These are phyloP conservation scores for Plasmodium chabaudi DNA, from an alignment of 169 alveolate species.

Conservation along the genomic window DNA sequence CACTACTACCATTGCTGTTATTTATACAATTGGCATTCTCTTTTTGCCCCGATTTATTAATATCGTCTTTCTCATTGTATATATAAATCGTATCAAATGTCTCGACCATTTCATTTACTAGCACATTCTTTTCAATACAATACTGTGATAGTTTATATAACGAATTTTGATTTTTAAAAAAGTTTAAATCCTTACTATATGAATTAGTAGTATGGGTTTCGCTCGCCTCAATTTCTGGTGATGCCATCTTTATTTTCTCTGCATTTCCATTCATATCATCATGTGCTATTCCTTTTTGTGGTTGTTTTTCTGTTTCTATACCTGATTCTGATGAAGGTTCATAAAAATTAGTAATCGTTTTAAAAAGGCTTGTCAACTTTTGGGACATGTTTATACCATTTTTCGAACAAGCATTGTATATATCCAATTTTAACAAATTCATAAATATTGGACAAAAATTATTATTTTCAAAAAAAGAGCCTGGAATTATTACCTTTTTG, in stretches of 20 bases:
- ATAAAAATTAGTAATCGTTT: conserved; percentile 24
- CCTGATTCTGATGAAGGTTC: neutral
- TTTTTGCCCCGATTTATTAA: neutral
- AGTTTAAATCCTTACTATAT: conserved; percentile 21
- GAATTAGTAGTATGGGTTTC: neutral
- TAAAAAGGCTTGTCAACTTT: conserved; percentile 25
- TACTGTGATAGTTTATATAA: conserved; percentile 68
- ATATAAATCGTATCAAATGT: conserved; percentile 67
- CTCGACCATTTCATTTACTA: conserved; percentile 17
- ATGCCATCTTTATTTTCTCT: neutral
- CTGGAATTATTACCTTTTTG: conserved; percentile 71
- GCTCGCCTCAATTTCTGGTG: neutral
- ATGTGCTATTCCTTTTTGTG: neutral
- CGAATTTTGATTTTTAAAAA: conserved; percentile 51
- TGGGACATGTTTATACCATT: conserved; percentile 14
- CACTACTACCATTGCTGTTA: neutral
- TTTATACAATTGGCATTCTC: neutral
- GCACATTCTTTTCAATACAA: conserved; percentile 51
- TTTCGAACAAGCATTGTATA: conserved; percentile 44
- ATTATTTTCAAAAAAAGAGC: conserved; percentile 72
- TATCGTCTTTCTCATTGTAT: conserved; percentile 29
- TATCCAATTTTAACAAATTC: conserved; percentile 54
- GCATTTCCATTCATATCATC: neutral
- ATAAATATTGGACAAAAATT: conserved; percentile 74
- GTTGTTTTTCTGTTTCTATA: neutral